These are phyloP conservation scores for Candida morakotiae DNA, from an alignment of 805 yeast genomes.

Conservation along the genomic window DNA sequence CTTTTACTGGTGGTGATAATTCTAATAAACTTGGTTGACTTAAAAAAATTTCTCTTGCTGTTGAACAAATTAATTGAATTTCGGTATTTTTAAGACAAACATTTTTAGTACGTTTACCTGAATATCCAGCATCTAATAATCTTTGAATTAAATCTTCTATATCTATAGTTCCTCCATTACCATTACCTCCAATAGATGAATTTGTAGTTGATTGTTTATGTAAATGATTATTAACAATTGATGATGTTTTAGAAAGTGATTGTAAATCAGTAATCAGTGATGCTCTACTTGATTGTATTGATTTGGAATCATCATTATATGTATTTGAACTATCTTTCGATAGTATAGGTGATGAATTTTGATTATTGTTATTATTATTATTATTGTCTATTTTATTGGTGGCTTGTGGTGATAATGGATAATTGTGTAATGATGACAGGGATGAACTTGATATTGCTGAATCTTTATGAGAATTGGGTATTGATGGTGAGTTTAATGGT, in stretches of 20 bases:
- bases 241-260: constrained; percentile 12
- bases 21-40: constrained; percentile 89
- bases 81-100: constrained; percentile 89
- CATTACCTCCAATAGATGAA: constrained; percentile 5
- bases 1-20: constrained; percentile 79
- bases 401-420: constrained; percentile 7
- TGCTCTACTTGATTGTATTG: constrained; percentile 11
- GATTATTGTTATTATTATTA: not conserved
- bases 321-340: constrained; percentile 1
- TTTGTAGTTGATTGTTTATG: constrained; percentile 8
- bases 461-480: constrained; percentile 1
- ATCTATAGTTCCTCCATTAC: constrained; percentile 29
- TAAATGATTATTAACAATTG: constrained; percentile 8
- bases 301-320: constrained; percentile 8
- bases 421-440: constrained; percentile 12
- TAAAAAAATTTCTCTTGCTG: constrained; percentile 84
- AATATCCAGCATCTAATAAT: constrained; percentile 90
- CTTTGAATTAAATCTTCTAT: constrained; percentile 89
- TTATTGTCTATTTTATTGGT: not conserved
- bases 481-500: constrained; percentile 6
- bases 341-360: constrained; percentile 2
- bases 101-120: constrained; percentile 87
- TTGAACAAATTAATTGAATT: constrained; percentile 79
- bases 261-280: constrained; percentile 8
- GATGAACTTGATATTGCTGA: constrained; percentile 2